Conservation (phyloP, 169 alveolate species). For the Plasmodium cynomolgi region DNA sequence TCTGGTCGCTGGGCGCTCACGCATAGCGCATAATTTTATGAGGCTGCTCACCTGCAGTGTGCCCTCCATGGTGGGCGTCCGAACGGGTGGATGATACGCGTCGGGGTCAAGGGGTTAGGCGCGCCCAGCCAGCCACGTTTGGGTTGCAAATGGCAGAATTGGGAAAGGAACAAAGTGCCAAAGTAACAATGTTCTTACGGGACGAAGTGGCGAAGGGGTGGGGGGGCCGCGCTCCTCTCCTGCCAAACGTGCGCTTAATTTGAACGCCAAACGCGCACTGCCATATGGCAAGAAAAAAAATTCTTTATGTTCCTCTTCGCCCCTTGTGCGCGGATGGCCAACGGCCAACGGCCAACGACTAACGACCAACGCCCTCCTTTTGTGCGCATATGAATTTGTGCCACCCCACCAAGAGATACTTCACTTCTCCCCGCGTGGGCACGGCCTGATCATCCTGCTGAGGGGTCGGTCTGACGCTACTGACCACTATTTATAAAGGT, state of each 20-base stretch:
- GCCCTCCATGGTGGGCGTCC: not conserved
- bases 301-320: not conserved
- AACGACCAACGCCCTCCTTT: not conserved
- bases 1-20: not conserved
- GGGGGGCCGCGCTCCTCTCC: not conserved
- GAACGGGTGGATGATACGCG: not conserved
- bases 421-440: not conserved
- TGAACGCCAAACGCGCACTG: not conserved
- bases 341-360: not conserved
- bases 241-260: not conserved
- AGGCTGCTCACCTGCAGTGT: not conserved
- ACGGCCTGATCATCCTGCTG: not conserved
- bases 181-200: not conserved
- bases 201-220: not conserved
- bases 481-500: not conserved
- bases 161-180: not conserved
- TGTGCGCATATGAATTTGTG: not conserved
- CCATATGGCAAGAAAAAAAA: not conserved
- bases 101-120: not conserved
- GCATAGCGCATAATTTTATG: not conserved
- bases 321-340: not conserved
- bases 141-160: not conserved
- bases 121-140: not conserved
- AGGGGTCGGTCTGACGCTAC: not conserved
- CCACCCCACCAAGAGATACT: not conserved